Evolutionary conservation across 768 basidiomycete species (phyloP).

Genomic region (Gautieria morchelliformis): DNA sequence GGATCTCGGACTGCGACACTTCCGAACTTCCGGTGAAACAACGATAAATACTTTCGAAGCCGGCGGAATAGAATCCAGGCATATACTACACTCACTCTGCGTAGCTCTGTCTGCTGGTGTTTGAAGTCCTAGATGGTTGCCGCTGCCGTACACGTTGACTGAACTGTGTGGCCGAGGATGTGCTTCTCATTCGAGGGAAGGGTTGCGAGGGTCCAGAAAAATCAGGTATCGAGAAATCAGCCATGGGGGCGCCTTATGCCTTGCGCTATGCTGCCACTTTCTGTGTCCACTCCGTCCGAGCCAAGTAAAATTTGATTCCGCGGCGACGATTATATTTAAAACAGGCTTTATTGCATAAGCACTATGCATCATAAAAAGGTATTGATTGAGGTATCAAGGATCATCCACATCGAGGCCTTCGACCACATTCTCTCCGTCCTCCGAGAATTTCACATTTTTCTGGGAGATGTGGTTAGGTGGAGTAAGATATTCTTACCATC

Average conservation of each 20-base stretch:
- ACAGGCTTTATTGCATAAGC: too few relatives aligned
- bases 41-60: neutral
- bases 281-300: neutral
- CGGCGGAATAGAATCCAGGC: neutral
- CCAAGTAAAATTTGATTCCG: neutral
- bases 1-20: slow-evolving; percentile 30
- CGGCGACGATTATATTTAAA: neutral
- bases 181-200: neutral
- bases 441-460: slow-evolving; percentile 71
- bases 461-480: slow-evolving; percentile 17
- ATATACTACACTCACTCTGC: slow-evolving; percentile 1
- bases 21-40: slow-evolving; percentile 17
- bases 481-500: slow-evolving; percentile 28
- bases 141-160: neutral
- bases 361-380: too few relatives aligned
- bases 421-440: slow-evolving; percentile 62
- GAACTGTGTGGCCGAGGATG: neutral
- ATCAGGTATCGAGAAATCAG: slow-evolving; percentile 3
- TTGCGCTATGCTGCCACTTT: neutral
- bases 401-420: slow-evolving; percentile 45
- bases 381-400: neutral
- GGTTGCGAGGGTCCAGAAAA: neutral
- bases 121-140: slow-evolving; percentile 5
- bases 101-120: neutral
- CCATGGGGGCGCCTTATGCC: neutral